These are phyloP conservation scores for Eucalyptus microcorys DNA, from an alignment of 345 rosid genomes.

Conservation along the genomic window DNA sequence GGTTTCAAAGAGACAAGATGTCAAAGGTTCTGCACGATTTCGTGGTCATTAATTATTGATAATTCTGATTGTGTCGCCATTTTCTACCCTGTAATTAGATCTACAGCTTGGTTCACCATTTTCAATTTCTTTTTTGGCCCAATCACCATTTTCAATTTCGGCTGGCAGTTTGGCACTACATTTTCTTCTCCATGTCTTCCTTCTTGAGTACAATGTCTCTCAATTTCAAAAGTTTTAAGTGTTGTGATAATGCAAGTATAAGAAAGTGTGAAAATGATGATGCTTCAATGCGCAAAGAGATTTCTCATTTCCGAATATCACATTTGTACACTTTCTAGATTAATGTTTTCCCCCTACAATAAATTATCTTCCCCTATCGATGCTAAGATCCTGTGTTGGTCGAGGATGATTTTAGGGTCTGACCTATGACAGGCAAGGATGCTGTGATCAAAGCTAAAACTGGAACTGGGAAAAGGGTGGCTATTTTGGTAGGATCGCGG, in stretches of 20 bases:
- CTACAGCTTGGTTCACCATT: background rate
- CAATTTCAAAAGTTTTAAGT: background rate
- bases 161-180: background rate
- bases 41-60: background rate
- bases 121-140: background rate
- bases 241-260: background rate
- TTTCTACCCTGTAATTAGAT: background rate
- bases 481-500: slow-evolving; percentile 60
- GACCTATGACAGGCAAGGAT: slow-evolving; percentile 60
- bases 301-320: background rate
- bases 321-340: background rate
- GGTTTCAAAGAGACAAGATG: background rate
- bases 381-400: background rate
- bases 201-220: background rate
- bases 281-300: background rate
- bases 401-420: background rate
- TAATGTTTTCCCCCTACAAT: background rate
- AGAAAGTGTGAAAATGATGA: background rate
- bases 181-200: background rate
- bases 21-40: background rate
- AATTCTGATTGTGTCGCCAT: background rate
- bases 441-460: slow-evolving; percentile 88
- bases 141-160: background rate
- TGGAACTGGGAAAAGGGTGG: slow-evolving; percentile 79
- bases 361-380: background rate